These are phyloP conservation scores for Hypoxylon sp. DNA, from an alignment of 2,329 filamentous ascomycete genomes.

Conservation along the genomic window DNA sequence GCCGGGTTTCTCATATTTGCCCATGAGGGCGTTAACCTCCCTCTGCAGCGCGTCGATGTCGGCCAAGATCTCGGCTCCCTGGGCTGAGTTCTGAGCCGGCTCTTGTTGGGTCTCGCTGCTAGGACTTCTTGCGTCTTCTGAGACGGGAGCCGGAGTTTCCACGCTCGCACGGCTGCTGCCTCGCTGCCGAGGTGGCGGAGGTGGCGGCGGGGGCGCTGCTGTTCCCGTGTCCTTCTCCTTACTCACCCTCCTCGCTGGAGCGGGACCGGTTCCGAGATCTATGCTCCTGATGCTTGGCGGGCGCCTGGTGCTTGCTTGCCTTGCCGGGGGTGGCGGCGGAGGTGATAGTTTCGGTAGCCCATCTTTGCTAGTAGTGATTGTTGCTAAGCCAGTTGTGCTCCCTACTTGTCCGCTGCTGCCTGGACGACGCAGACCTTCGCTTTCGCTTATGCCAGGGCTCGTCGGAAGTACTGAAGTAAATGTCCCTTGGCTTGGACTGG, in stretches of 20 bases:
- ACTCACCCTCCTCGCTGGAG: conserved; percentile 44
- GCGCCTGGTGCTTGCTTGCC: conserved; percentile 54
- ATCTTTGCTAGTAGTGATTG: conserved; percentile 34
- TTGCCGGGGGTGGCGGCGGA: conserved; percentile 56
- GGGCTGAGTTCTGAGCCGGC: neutral
- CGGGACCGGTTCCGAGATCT: conserved; percentile 47
- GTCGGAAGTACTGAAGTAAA: conserved; percentile 26
- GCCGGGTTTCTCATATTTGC: conserved; percentile 46
- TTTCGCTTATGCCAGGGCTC: conserved; percentile 32
- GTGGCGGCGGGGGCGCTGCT: conserved; percentile 54
- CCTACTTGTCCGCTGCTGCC: conserved; percentile 20
- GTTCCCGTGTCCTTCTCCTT: conserved; percentile 40
- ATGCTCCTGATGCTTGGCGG: conserved; percentile 54
- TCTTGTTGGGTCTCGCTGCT: conserved; percentile 9
- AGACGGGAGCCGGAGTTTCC: conserved; percentile 43
- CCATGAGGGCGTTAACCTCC: conserved; percentile 75
- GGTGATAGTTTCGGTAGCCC: conserved; percentile 46
- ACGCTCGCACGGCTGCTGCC: conserved; percentile 56
- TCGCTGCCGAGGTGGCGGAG: conserved; percentile 57
- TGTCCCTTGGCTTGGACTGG: conserved; percentile 44
- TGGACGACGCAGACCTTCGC: conserved; percentile 18
- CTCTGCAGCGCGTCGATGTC: conserved; percentile 75
- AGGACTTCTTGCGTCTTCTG: conserved; percentile 36
- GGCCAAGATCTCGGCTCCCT: conserved; percentile 68
- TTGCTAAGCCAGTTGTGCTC: conserved; percentile 17